A percentile compares a stretch with the other conserved stretches of the same genome.
These are phyloP conservation scores for Wickerhamomyces queroliae DNA, from an alignment of 805 yeast genomes.

Conservation along the genomic window DNA sequence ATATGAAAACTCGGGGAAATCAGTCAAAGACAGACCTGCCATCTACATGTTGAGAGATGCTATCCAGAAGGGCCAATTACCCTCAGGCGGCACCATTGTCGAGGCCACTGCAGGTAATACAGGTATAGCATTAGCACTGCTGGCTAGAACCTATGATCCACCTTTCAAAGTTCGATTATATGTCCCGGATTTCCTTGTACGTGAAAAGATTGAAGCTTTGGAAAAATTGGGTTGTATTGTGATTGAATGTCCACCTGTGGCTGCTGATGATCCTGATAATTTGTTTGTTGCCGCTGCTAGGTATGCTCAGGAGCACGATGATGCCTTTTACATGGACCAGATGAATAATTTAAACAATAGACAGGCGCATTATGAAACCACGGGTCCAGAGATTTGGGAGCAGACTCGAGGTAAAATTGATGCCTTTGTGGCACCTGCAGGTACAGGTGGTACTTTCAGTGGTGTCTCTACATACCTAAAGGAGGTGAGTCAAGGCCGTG, in stretches of 20 bases:
- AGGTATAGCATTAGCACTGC: slow-evolving; percentile 71
- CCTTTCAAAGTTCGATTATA: slow-evolving; percentile 58
- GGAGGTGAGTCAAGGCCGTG: slow-evolving; percentile 28
- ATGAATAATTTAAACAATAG: slow-evolving; percentile 75
- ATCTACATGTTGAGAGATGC: slow-evolving; percentile 58
- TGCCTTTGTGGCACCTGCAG: slow-evolving; percentile 68
- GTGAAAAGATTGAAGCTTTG: slow-evolving; percentile 58
- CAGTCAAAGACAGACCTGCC: slow-evolving; percentile 81
- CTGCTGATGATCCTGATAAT: slow-evolving; percentile 44
- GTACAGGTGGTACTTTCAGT: slow-evolving; percentile 80
- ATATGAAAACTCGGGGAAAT: slow-evolving; percentile 71
- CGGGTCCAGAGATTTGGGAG: slow-evolving; percentile 74
- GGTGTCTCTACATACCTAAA: slow-evolving; percentile 66
- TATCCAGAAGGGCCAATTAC: slow-evolving; percentile 43
- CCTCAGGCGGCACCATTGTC: slow-evolving; percentile 61
- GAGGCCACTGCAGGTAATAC: slow-evolving; percentile 89
- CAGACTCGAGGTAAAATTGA: slow-evolving; percentile 52
- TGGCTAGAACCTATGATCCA: slow-evolving; percentile 34
- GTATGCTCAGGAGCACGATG: slow-evolving; percentile 31
- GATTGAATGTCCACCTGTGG: slow-evolving; percentile 64
- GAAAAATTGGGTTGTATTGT: slow-evolving; percentile 54
- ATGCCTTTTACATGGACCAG: slow-evolving; percentile 73
- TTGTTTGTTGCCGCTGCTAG: slow-evolving; percentile 18
- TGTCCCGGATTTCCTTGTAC: slow-evolving; percentile 71
- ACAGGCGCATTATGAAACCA: slow-evolving; percentile 59